Percentiles rank a stretch among this genome's conserved stretches.
Evolutionary conservation across 2,329 filamentous ascomycete species (phyloP).

Genomic region (Fusarium equiseti): DNA sequence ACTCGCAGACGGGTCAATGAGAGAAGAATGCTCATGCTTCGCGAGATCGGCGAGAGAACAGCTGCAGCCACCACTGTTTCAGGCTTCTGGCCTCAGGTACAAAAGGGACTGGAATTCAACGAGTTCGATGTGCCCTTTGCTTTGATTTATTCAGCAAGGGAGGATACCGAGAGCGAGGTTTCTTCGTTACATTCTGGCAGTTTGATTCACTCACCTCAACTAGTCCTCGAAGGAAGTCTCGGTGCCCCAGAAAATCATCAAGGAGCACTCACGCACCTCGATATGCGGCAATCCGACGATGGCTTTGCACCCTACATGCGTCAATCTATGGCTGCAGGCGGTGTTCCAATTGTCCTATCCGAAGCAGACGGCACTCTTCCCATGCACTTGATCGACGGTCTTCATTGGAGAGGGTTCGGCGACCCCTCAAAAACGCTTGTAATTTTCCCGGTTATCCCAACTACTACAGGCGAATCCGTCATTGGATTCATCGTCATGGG

Average conservation of each 20-base stretch:
- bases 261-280: constrained; percentile 71
- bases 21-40: constrained; percentile 81
- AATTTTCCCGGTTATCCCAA: constrained; percentile 83
- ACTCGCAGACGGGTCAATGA: constrained; percentile 83
- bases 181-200: constrained; percentile 79
- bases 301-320: constrained; percentile 83
- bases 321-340: constrained; percentile 75
- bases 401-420: constrained; percentile 78
- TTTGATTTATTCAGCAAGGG: constrained; percentile 79
- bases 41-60: constrained; percentile 82
- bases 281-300: constrained; percentile 75
- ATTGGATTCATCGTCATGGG: constrained; percentile 85
- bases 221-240: constrained; percentile 77
- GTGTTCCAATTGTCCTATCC: constrained; percentile 75
- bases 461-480: constrained; percentile 75
- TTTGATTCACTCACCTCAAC: constrained; percentile 69
- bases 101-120: constrained; percentile 77
- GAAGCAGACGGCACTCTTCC: constrained; percentile 76
- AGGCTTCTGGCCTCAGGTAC: constrained; percentile 78
- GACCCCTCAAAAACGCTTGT: constrained; percentile 78
- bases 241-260: constrained; percentile 75
- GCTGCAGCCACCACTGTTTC: constrained; percentile 78
- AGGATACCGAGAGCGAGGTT: constrained; percentile 77
- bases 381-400: constrained; percentile 70
- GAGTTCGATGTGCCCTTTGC: constrained; percentile 81